Evolutionary conservation across 495 filamentous ascomycete species (phyloP), one percentile per base, ranked within the genome.

Genomic region (Hypoxylon crocopeplum): DNA sequence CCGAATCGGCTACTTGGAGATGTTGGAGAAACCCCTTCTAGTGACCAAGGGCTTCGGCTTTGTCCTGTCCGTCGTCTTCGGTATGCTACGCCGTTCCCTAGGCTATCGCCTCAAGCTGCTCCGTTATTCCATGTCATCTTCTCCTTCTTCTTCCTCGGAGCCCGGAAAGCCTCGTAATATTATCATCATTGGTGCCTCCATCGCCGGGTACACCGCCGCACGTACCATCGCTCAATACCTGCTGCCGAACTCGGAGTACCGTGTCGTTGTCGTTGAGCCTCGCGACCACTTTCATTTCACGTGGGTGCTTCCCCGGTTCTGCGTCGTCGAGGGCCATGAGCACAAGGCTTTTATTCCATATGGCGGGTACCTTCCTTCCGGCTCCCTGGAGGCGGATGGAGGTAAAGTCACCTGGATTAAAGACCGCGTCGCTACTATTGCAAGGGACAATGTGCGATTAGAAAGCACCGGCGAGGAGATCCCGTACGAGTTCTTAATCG

Each of bases 261-360:
- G 73, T 4, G 78, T 85, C 10, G 67, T 85, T 1, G 69, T 86
- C 0, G 68, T 86, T 15, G 85, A 88, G 65, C 79, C 77, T 38
- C 82, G 83, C 58, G 77, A 75, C 10, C 84, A 86, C 63, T 82
- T 86, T 66, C 79, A 88, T 44, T 81, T 82, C 54, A 76, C 75
- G 0, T 88, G 80, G 72, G 77, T 77, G 7, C 75, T 86, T 30
- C 76, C 77, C 0, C 75, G 82, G 0, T 82, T 80, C 34, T 77
- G 71, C 17, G 72, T 78, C 13, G 69, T 76, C 21, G 57, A 73
- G 8, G 72, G 68, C 8, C 69, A 74, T 33, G 77, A 81, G 48
- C 64, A 76, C 45, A 78, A 76, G 58, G 76, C 74, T 7, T 81
- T 81, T 59, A 78, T 84, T 37, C 79, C 81, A 1, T 82, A 80